Conservation (phyloP, 129 eudicot species). For the Tagetes patula region DNA sequence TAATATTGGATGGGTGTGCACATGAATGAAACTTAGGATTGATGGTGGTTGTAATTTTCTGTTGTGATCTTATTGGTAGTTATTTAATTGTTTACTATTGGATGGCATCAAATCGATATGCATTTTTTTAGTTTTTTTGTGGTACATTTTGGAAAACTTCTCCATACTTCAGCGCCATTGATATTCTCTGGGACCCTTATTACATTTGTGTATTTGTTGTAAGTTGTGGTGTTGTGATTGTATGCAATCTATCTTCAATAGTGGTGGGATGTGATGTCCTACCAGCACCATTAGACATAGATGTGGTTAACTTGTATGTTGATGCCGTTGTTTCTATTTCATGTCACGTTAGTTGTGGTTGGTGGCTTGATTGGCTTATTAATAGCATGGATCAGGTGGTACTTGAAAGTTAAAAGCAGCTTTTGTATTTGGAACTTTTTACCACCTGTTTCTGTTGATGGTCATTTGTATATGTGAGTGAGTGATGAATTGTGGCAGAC, state of each 20-base stretch:
- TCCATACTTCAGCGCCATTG: background rate
- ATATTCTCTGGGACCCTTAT: background rate
- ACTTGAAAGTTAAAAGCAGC: background rate
- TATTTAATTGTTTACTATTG: conserved; percentile 6
- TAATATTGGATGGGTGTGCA: conserved; percentile 1
- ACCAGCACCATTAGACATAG: background rate
- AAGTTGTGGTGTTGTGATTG: conserved; percentile 19
- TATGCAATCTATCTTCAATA: conserved; percentile 10
- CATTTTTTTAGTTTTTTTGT: background rate
- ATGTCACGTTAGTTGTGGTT: conserved; percentile 6
- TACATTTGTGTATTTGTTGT: conserved; percentile 2
- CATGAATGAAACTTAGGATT: conserved; percentile 8
- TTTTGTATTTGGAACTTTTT: conserved; percentile 6
- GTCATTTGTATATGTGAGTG: background rate
- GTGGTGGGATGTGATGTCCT: conserved; percentile 16
- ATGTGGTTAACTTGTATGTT: conserved; percentile 13
- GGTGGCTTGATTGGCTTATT: background rate
- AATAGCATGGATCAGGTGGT: conserved; percentile 16
- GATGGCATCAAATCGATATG: background rate
- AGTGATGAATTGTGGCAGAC: background rate
- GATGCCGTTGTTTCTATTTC: conserved; percentile 11
- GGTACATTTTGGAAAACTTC: background rate
- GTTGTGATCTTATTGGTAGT: background rate
- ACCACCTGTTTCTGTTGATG: background rate
- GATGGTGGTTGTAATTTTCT: background rate